Conservation (phyloP, 208 protist genomes). For the Vickermania spadyakhi region DNA sequence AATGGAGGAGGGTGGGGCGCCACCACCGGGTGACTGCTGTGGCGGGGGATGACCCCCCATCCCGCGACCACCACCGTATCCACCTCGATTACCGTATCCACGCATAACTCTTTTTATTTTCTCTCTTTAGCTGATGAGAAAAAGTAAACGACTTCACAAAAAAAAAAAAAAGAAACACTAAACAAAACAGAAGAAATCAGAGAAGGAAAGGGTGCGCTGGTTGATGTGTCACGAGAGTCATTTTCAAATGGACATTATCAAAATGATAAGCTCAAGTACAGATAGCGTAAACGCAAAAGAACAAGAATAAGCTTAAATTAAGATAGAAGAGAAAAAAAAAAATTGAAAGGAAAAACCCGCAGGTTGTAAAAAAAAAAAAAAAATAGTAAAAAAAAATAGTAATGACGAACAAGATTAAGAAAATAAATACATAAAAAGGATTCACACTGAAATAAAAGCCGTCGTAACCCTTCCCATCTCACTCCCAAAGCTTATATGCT, state of each 20-base stretch:
- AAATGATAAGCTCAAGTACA: background rate
- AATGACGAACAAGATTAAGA: background rate
- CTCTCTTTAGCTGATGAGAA: no score
- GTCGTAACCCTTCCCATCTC: no score
- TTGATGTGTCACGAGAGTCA: background rate
- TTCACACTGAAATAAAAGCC: background rate
- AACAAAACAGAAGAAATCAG: background rate
- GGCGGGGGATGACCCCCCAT: constrained; percentile 11
- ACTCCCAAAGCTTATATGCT: no score
- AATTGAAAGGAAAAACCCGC: background rate
- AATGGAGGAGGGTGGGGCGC: constrained; percentile 10
- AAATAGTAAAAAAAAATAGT: background rate
- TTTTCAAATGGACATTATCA: background rate
- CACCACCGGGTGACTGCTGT: no score
- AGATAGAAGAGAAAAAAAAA: constrained; percentile 7
- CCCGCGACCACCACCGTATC: constrained; percentile 17
- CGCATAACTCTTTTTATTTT: no score
- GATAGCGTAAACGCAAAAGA: background rate
- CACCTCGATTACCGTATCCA: constrained; percentile 35
- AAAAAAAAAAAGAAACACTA: background rate
- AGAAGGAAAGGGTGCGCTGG: background rate
- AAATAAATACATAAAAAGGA: background rate
- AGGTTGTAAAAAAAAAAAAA: background rate
- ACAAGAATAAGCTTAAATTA: constrained; percentile 5
- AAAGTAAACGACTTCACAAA: no score